Conservation (phyloP, 192 early-diverging fungal genomes). For the Podila verticillata region DNA sequence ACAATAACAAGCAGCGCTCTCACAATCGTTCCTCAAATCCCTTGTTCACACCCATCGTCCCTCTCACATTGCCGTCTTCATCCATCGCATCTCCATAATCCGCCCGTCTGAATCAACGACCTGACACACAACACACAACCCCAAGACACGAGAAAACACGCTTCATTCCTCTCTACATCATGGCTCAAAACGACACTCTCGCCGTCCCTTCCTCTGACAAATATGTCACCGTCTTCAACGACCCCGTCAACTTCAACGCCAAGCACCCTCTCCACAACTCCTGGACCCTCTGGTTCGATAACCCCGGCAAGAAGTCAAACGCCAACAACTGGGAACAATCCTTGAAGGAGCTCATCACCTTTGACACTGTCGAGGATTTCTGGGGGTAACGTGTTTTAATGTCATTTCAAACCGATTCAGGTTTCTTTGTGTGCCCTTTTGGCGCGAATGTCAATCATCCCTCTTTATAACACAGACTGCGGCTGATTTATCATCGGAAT, state of each 20-base stretch:
- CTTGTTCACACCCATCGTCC: not conserved
- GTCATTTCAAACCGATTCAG: not conserved
- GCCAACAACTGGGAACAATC: constrained; percentile 84
- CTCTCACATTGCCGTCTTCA: not conserved
- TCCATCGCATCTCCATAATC: not conserved
- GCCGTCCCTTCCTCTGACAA: constrained; percentile 42
- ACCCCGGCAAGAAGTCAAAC: constrained; percentile 82
- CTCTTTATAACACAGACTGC: constrained; percentile 6
- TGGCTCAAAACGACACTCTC: constrained; percentile 46
- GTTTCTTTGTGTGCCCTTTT: not conserved
- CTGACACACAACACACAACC: not conserved
- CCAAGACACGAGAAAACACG: constrained; percentile 1
- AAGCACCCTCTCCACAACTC: constrained; percentile 89
- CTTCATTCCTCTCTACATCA: constrained; percentile 16
- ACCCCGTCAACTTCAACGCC: constrained; percentile 67
- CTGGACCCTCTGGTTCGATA: constrained; percentile 98
- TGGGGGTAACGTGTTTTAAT: constrained; percentile 79
- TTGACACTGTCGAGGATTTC: constrained; percentile 96
- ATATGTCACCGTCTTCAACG: constrained; percentile 56
- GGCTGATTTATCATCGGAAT: constrained; percentile 13
- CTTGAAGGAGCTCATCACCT: constrained; percentile 89
- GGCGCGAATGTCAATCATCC: constrained; percentile 2
- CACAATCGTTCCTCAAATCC: too few relatives aligned
- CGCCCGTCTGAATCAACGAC: too few relatives aligned
- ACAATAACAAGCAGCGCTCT: too few relatives aligned